phyloP scores from a whole-genome alignment of 2,329 filamentous ascomycete genomes.

The Calonectria hawksworthii region DNA sequence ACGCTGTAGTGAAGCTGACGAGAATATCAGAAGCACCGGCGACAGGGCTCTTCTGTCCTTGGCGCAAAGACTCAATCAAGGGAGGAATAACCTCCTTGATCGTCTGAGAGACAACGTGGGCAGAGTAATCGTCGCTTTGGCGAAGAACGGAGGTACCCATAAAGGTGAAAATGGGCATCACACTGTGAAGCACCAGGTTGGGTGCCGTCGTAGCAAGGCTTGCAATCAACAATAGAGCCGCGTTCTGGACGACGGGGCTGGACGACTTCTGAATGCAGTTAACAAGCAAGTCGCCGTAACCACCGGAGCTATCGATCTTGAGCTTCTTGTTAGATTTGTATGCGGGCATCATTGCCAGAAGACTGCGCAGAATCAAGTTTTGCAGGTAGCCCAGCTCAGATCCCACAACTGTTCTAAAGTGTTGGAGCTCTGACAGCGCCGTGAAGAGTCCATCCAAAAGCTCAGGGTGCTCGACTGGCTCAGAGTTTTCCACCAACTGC shows the following conservation, averaged over 20 bases:
- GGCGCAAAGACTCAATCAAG: slow-evolving; percentile 86
- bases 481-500: slow-evolving; percentile 87
- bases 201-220: slow-evolving; percentile 89
- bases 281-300: slow-evolving; percentile 91
- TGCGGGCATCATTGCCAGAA: slow-evolving; percentile 86
- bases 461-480: slow-evolving; percentile 80
- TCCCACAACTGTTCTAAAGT: slow-evolving; percentile 83
- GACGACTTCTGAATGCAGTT: slow-evolving; percentile 94
- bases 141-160: slow-evolving; percentile 93
- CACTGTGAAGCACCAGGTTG: slow-evolving; percentile 92
- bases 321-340: slow-evolving; percentile 74
- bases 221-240: slow-evolving; percentile 88
- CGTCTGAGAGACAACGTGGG: slow-evolving; percentile 94
- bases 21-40: slow-evolving; percentile 89
- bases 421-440: slow-evolving; percentile 87
- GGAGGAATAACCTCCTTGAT: slow-evolving; percentile 95
- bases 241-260: slow-evolving; percentile 94
- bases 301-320: slow-evolving; percentile 81
- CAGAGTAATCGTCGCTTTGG: slow-evolving; percentile 96
- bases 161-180: slow-evolving; percentile 99
- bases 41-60: slow-evolving; percentile 82
- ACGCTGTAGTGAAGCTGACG: slow-evolving; percentile 96
- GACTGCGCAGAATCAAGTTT: slow-evolving; percentile 83
- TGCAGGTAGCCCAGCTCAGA: slow-evolving; percentile 94
- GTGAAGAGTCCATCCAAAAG: slow-evolving; percentile 86